Evolutionary conservation across 345 rosid genomes (phyloP), one percentile per base, ranked within the genome.

Genomic region (Sonneratia alba): DNA sequence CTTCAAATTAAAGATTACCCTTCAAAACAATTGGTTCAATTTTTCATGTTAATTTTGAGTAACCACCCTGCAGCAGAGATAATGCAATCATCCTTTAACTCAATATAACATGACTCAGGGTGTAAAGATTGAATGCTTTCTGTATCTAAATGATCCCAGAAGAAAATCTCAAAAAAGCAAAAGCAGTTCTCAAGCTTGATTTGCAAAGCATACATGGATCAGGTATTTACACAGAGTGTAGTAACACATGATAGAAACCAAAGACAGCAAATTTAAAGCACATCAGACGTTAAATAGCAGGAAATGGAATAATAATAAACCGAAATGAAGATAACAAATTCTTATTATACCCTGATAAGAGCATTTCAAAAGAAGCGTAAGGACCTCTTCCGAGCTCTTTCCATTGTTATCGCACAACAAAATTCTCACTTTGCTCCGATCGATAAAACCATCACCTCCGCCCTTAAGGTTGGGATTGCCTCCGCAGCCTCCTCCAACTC

Each of bases 361-460:
- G 78, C 99, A 95, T 77, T 88, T 83, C 70, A 87, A 70, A 64
- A 95, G 99, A 73, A 95, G 97, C 24, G 88, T 79, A 71, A 77
- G 84, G 72, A 85, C 96, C 78, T 89, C 99, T 71, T 84, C 87
- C 59, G 84, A 85, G 72, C 97, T 90, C 76, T 81, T 84, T 22
- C 86, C 32, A 79, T 92, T 93, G 71, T 87, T 92, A 77, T 95
- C 99, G 62, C 99, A 95, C 49, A 95, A 82, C 92, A 95, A 82
- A 80, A 95, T 95, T 82, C 99, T 87, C 67, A 95, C 99, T 89
- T 87, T 92, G 84, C 99, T 92, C 84, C 99, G 83, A 59, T 95
- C 99, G 77, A 89, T 84, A 42, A 95, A 85, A 47, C 97, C 97
- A 72, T 90, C 95, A 74, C 91, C 93, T 48, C 85, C 79, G n/a